Evolutionary conservation across 1,139 yeast species (phyloP).

Genomic region (Lodderomyces orthopsilosis): DNA sequence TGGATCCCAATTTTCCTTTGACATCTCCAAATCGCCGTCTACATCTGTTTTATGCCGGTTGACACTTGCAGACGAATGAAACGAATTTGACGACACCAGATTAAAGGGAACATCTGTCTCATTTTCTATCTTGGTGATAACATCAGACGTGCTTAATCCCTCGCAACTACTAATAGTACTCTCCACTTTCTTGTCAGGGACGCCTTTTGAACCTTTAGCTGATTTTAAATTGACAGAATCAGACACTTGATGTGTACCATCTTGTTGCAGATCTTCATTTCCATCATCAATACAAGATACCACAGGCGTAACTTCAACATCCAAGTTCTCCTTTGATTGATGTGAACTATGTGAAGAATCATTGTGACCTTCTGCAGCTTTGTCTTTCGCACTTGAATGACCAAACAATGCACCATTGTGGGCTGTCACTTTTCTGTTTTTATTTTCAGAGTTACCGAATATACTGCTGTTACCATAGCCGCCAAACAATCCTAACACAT

Average conservation of each 20-base stretch:
- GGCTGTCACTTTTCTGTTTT: neutral
- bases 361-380: neutral
- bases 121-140: neutral
- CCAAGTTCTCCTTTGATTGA: neutral
- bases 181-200: too few species aligned
- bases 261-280: neutral
- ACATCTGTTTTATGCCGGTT: neutral
- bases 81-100: neutral
- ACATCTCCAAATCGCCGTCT: neutral
- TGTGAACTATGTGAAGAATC: neutral
- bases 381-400: neutral
- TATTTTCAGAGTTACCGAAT: neutral
- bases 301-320: neutral
- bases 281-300: neutral
- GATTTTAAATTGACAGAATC: neutral
- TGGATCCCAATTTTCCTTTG: neutral
- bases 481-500: constrained; percentile 3
- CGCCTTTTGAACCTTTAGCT: neutral
- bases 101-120: neutral
- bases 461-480: constrained; percentile 1
- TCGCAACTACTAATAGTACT: too few species aligned
- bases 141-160: too few species aligned
- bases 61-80: neutral
- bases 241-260: neutral
- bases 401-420: neutral